phyloP scores from a whole-genome alignment of 2,329 filamentous ascomycete species.

The Dactylellina cionopaga region DNA sequence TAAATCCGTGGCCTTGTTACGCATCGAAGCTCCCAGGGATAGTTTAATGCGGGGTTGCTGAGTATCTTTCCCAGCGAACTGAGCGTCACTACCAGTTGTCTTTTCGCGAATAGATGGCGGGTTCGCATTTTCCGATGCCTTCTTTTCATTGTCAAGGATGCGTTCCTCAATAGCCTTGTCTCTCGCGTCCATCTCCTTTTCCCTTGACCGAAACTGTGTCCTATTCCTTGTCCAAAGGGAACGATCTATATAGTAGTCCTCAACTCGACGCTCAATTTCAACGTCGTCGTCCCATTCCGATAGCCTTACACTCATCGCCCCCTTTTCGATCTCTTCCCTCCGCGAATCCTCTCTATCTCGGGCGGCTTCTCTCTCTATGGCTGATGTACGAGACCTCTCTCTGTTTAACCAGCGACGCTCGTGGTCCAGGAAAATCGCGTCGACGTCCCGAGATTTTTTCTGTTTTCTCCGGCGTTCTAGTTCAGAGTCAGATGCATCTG shows the following conservation, averaged over 20 bases:
- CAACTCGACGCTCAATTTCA: conserved; percentile 76
- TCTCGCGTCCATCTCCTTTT: conserved; percentile 79
- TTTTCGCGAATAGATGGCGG: conserved; percentile 25
- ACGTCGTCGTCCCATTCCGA: conserved; percentile 88
- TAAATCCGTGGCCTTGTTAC: conserved; percentile 71
- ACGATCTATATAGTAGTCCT: conserved; percentile 88
- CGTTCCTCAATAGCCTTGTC: conserved; percentile 82
- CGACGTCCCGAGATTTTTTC: conserved; percentile 78
- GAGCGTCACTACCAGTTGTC: background rate
- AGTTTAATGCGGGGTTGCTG: conserved; percentile 74
- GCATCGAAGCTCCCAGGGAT: conserved; percentile 86
- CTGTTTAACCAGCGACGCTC: conserved; percentile 91
- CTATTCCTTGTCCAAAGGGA: conserved; percentile 86
- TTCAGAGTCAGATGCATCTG: conserved; percentile 86
- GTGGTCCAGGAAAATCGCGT: conserved; percentile 83
- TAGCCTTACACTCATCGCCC: conserved; percentile 76
- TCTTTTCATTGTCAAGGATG: conserved; percentile 75
- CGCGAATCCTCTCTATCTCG: conserved; percentile 80
- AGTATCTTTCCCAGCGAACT: conserved; percentile 26
- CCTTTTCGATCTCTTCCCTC: conserved; percentile 71
- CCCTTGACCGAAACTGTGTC: conserved; percentile 75
- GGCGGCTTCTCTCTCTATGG: conserved; percentile 83
- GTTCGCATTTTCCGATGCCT: conserved; percentile 62
- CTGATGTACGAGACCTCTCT: conserved; percentile 83
- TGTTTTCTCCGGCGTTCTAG: conserved; percentile 76